Evolutionary conservation across 805 yeast species (phyloP), one percentile per base, ranked within the genome.

Genomic region (Kuraishia capsulata): DNA sequence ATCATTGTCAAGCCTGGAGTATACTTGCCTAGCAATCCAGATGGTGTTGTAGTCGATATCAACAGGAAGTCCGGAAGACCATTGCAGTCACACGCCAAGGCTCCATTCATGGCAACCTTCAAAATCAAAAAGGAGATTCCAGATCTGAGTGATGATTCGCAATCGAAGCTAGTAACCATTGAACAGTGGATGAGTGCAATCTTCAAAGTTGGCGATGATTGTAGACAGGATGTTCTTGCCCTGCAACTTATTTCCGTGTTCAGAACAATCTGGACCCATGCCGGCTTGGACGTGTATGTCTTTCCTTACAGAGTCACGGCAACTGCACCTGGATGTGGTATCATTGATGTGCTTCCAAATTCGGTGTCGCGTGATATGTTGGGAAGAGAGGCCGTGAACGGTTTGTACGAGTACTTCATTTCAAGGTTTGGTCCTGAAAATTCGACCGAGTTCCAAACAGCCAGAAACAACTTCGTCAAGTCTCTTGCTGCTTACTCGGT

Each of bases 291-390:
- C 57, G 73, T 90, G 32, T 92, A 70, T 59, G 94, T 92, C 20
- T 94, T 76, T 62, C 98, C 99, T 1, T 75, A 92, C 60, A 67
- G 97, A 47, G 98, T 92, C 20, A 89, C 96, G 0, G 98, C 99
- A 1, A 92, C 99, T 8, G 96, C 96, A 2, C 97, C 98, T 1
- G 98, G 99, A 0, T 89, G 97, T 65, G 99, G 99, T 61, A 95
- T 92, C 33, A 92, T 92, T 64, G 99, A 94, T 57, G 98, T 94
- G 24, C 70, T 92, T 47, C 98, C 98, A 25, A 85, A 90, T 55
- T 82, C 97, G 4, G 81, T 87, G 20, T 87, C 96, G 32, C 78
- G 99, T 63, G 99, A 92, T 62, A 90, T 92, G 97, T 71, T 92
- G 38, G 99, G 99, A 31, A 76, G 99, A 53, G 99, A 92, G 55